Conservation (phyloP, 106 monocot species). For the Chionographis japonica region DNA sequence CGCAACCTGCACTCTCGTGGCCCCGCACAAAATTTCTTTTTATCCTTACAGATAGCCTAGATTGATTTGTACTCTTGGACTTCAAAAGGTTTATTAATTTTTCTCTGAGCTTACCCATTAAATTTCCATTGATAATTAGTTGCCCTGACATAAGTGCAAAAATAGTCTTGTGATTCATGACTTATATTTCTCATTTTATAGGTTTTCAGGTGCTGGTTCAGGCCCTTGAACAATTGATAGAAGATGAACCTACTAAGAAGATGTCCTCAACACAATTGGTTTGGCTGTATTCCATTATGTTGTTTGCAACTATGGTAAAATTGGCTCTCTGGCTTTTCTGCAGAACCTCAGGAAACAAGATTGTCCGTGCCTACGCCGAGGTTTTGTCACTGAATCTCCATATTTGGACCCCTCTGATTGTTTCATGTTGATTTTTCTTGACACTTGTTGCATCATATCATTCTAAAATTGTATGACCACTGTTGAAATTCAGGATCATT, state of each 20-base stretch:
- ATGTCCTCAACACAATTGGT: constrained; percentile 47
- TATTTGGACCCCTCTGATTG: not conserved
- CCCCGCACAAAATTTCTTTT: too few species aligned
- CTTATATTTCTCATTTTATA: constrained; percentile 9
- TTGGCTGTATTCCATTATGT: constrained; percentile 83
- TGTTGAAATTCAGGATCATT: constrained; percentile 64
- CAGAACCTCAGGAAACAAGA: constrained; percentile 67
- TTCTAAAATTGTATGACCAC: not conserved
- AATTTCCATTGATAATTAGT: too few species aligned
- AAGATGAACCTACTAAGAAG: constrained; percentile 39
- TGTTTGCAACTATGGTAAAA: constrained; percentile 78
- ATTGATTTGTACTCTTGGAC: too few species aligned
- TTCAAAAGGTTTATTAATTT: too few species aligned
- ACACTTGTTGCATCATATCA: not conserved
- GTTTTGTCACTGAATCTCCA: constrained; percentile 15
- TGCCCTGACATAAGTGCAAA: too few species aligned
- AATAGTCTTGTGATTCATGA: not conserved
- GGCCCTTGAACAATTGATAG: constrained; percentile 68
- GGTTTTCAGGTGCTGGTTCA: constrained; percentile 88
- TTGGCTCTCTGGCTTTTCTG: constrained; percentile 87
- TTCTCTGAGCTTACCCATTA: too few species aligned
- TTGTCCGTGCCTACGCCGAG: constrained; percentile 93
- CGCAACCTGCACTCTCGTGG: too few species aligned
- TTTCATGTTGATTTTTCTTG: not conserved
- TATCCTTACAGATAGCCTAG: too few species aligned